phyloP scores from a whole-genome alignment of 306 rosid species.

The Corylus avellana region DNA sequence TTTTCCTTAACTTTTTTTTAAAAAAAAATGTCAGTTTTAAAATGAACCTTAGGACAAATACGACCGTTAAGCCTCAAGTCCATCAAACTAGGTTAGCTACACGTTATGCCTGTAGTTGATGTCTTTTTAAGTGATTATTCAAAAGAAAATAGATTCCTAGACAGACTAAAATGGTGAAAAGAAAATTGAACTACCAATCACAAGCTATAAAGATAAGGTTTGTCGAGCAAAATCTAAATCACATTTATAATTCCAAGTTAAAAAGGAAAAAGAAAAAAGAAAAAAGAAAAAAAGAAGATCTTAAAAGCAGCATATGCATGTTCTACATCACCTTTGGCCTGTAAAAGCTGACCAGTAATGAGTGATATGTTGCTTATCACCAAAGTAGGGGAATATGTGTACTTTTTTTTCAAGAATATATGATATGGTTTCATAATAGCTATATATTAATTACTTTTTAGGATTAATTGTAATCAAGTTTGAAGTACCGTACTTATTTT shows the following conservation, averaged over 20 bases:
- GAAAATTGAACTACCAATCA: background rate
- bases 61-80: background rate
- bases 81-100: background rate
- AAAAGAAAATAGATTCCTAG: background rate
- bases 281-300: slow-evolving; percentile 45
- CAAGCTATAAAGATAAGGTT: background rate
- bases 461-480: no score
- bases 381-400: no score
- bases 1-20: no score
- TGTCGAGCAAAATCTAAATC: background rate
- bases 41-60: no score
- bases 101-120: background rate
- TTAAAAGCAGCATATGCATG: slow-evolving; percentile 95
- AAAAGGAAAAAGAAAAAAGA: background rate
- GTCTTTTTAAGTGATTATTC: background rate
- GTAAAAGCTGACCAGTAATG: slow-evolving; percentile 89
- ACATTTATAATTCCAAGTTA: background rate
- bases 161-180: background rate
- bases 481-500: no score
- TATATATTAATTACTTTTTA: no score
- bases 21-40: no score
- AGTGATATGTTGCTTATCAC: no score
- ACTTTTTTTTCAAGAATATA: no score
- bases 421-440: no score
- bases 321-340: slow-evolving; percentile 93